A percentile compares a stretch with the other conserved stretches of the same genome.
Conservation (phyloP, 345 rosid species). For the Salix dunnii region DNA sequence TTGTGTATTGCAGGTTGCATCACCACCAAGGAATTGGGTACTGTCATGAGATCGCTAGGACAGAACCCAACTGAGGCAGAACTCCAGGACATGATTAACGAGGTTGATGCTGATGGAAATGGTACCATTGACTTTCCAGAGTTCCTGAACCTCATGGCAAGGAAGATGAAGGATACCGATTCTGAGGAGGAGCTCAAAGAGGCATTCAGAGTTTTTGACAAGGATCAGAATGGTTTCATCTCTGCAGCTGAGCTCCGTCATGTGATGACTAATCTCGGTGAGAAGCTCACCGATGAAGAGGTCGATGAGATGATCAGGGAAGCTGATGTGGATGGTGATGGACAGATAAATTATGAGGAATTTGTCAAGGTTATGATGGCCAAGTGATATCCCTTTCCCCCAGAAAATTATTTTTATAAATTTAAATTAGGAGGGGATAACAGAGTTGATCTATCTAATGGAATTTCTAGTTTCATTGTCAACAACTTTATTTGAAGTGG, state of each 20-base stretch:
- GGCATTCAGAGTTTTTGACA: constrained; percentile 52
- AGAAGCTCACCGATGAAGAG: constrained; percentile 53
- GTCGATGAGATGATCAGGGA: constrained; percentile 59
- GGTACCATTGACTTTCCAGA: constrained; percentile 56
- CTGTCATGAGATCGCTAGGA: constrained; percentile 54
- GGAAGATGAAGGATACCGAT: constrained; percentile 61
- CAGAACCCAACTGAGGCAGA: constrained; percentile 54
- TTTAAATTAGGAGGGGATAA: not conserved
- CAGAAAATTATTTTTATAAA: not conserved
- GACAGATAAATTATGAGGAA: constrained; percentile 57
- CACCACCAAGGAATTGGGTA: constrained; percentile 51
- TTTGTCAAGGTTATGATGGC: constrained; percentile 65
- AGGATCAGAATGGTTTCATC: constrained; percentile 49
- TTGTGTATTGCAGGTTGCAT: constrained; percentile 34
- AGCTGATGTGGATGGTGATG: constrained; percentile 59
- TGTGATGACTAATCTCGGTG: constrained; percentile 57
- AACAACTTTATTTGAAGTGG: not conserved
- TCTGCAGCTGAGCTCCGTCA: constrained; percentile 59
- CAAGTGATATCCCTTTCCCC: constrained; percentile 27
- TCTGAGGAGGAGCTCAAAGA: constrained; percentile 62
- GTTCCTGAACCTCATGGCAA: constrained; percentile 56
- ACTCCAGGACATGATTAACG: constrained; percentile 54
- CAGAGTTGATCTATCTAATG: not conserved
- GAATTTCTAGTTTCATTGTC: not conserved
- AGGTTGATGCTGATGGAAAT: constrained; percentile 54